Evolutionary conservation across 2,329 filamentous ascomycete genomes (phyloP).

Genomic region (Geosmithia flava): DNA sequence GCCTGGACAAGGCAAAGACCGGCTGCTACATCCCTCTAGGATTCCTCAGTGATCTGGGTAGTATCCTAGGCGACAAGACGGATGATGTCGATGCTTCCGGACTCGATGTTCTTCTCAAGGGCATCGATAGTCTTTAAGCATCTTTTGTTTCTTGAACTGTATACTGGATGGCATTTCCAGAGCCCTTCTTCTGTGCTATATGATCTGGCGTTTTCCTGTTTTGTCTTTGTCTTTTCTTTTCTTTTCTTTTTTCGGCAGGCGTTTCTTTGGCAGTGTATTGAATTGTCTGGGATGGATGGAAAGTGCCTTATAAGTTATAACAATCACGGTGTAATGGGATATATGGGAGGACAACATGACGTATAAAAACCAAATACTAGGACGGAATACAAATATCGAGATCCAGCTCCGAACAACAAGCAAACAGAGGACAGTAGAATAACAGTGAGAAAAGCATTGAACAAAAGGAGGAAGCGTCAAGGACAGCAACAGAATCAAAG

Average conservation of each 20-base stretch:
- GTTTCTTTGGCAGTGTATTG: too few species aligned
- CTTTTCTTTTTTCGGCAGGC: neutral
- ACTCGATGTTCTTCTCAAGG: slow-evolving; percentile 45
- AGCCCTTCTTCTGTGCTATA: neutral
- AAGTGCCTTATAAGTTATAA: neutral
- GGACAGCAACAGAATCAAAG: too few species aligned
- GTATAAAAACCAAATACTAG: neutral
- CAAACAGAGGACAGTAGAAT: too few species aligned
- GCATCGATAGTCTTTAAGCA: slow-evolving; percentile 44
- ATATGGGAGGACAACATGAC: neutral
- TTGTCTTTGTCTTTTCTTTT: neutral
- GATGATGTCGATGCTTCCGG: slow-evolving; percentile 34
- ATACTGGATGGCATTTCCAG: neutral
- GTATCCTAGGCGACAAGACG: slow-evolving; percentile 51
- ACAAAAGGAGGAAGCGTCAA: too few species aligned
- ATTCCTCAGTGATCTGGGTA: slow-evolving; percentile 75
- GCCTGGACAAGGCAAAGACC: slow-evolving; percentile 66
- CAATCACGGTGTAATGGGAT: neutral
- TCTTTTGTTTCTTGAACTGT: neutral
- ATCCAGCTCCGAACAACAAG: too few species aligned
- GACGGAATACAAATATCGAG: too few species aligned
- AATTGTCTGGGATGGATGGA: neutral
- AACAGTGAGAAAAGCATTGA: too few species aligned
- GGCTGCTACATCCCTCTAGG: slow-evolving; percentile 77
- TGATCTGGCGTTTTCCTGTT: neutral